Evolutionary conservation across 495 filamentous ascomycete genomes (phyloP), one percentile per base, ranked within the genome.

Genomic region (Xylaria palmicola): DNA sequence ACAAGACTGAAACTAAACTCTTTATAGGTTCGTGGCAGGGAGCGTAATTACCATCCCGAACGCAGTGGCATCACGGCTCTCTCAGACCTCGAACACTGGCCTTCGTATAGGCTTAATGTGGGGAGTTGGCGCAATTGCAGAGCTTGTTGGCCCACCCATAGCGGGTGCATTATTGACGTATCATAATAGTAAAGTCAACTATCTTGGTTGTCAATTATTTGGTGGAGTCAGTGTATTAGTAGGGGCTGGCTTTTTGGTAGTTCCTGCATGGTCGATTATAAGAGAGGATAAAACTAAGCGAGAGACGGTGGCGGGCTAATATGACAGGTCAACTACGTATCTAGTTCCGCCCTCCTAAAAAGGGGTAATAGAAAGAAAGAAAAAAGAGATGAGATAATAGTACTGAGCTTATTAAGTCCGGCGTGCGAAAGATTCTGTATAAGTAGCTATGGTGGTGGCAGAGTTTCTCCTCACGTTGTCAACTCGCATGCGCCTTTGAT

Each of bases 41-140:
- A 56, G 53, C 37, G 39, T 56, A 0, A 56, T 56, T 27, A 56
- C 53, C 3, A 56, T 56, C 6, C 53, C 53, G 0, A 56, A 56
- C 17, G n/a, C 53, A 1, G 53, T 56, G 3, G 53, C 39, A 1
- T 43, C 53, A 9, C 37, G 27, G 17, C 53, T 56, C 24, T 56
- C 53, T 1, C 26, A 56, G 0, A 15, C 26, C 27, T 56, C 53
- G 20, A 34, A 56, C 17, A 56, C 39, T 3, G 53, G 53, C 9
- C 26, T 56, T 0, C 53, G 53, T 1, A 44, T 56, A 43, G 53
- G 53, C 1, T 30, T 19, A 7, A 56, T 56, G 53, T 56, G 53
- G 53, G 53, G 37, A 19, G 27, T 44, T 3, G 39, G 37, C 1
- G 39, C 39, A 2, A 13, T 56, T 44, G 53, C 53, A 6, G 53